Base-by-base conservation (phyloP, 169 alveolate genomes). In the Plasmodium chabaudi region DNA sequence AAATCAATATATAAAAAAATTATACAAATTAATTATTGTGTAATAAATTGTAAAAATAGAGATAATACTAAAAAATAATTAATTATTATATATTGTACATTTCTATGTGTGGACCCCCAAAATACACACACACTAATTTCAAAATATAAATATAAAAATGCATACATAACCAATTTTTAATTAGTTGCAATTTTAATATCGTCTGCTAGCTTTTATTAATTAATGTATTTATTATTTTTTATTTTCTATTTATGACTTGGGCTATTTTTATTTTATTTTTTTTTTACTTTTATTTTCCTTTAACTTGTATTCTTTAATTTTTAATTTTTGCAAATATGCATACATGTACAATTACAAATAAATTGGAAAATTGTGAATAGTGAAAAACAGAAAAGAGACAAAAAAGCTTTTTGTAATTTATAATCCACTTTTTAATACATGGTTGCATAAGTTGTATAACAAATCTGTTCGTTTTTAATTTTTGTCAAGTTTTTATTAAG, bases 291-390 rank as follows among this genome's bases (percentile, higher is more conserved):
- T n/a, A 69, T 69, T 55, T 56, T 46, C 77, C 21, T 69, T 51
- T 12, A 71, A 71, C 10, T 71, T 47, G 49, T 42, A 71, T 9
- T 60, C 61, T 51, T 49, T 17, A 71, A 9, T 51, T 71, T 71
- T 59, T 19, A 42, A 15, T 23, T 57, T 9, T 15, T 57, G 3
- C n/a, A n/a, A 13, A 57, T 17, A 15, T 9, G 9, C 21, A 53
- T 71, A 71, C 84, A 71, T 27, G 1, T 2, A 34, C 42, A 4
- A 34, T 34, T 34, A 4, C 42, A 3, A 34, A 34, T 42, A 68
- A n/a, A 39, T 19, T 42, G 9, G 17, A 19, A 15, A 5, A 19
- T 71, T 60, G 47, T 71, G 56, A 7, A 71, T 49, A 51, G 44
- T 69, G 69, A 25, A 10, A 61, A 17, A 61, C 10, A 9, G 23